Conservation (phyloP, 371 early-diverging fungal species). For the Syncephalastrum racemosum region DNA sequence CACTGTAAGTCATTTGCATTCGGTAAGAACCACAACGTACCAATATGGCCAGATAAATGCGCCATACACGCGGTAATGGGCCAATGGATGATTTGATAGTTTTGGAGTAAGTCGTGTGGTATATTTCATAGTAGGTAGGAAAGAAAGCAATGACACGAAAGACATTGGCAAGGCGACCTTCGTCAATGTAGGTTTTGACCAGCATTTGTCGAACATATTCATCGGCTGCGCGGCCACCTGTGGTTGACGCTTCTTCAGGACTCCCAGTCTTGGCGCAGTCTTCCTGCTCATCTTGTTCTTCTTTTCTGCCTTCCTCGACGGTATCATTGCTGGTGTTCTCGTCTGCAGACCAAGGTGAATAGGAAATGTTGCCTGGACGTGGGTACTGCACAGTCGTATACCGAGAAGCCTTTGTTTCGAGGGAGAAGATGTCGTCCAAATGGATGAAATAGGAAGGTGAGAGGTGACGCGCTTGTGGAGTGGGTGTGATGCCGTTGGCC, state of each 20-base stretch:
- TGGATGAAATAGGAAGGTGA: conserved; percentile 66
- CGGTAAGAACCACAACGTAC: conserved; percentile 24
- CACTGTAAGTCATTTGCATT: background rate
- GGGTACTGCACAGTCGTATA: conserved; percentile 33
- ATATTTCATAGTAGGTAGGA: conserved; percentile 62
- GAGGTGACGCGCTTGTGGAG: conserved; percentile 52
- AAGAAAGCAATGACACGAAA: conserved; percentile 64
- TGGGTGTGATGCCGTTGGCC: conserved; percentile 40
- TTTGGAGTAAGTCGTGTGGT: conserved; percentile 39
- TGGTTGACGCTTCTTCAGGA: conserved; percentile 9
- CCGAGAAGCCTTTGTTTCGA: conserved; percentile 32
- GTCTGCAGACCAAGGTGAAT: conserved; percentile 52
- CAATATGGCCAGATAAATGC: conserved; percentile 62
- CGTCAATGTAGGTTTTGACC: conserved; percentile 54
- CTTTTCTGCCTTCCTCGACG: conserved; percentile 4
- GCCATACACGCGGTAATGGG: conserved; percentile 59
- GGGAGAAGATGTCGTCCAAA: conserved; percentile 41
- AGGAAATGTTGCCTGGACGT: conserved; percentile 38
- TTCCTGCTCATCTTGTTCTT: conserved; percentile 9
- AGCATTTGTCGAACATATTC: conserved; percentile 54
- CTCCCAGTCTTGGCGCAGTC: conserved; percentile 8
- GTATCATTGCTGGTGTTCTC: conserved; percentile 10
- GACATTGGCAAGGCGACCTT: conserved; percentile 55
- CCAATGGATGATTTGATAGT: conserved; percentile 51
- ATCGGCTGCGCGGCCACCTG: conserved; percentile 45